These are phyloP conservation scores for Priceomyces fermenticarens DNA, from an alignment of 805 yeast genomes.

Conservation along the genomic window DNA sequence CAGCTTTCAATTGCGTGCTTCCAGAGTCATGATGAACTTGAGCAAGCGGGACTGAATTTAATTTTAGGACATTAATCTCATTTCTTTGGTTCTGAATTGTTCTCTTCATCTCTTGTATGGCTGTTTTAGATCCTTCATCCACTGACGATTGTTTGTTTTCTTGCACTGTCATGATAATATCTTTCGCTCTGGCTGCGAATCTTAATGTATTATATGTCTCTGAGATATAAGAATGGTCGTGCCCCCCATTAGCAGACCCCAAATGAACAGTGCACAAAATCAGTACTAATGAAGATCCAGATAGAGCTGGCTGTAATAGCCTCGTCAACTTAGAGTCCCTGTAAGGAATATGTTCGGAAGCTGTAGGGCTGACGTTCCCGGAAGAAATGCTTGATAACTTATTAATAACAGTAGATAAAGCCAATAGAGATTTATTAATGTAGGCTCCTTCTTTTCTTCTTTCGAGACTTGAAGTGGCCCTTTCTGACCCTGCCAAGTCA, in stretches of 20 bases:
- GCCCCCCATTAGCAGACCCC: constrained; percentile 27
- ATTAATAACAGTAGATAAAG: constrained; percentile 89
- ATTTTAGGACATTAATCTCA: constrained; percentile 45
- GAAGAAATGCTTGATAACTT: constrained; percentile 52
- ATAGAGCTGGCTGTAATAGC: constrained; percentile 84
- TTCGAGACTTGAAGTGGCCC: constrained; percentile 69
- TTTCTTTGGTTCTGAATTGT: constrained; percentile 61
- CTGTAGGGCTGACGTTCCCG: constrained; percentile 17
- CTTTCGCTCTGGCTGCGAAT: constrained; percentile 92
- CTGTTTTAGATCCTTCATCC: constrained; percentile 39
- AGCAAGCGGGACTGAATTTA: constrained; percentile 2
- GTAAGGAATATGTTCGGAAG: constrained; percentile 74
- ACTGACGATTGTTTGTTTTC: constrained; percentile 38
- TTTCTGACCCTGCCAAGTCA: constrained; percentile 96
- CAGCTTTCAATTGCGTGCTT: constrained; percentile 45
- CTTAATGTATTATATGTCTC: constrained; percentile 86
- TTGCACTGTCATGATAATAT: constrained; percentile 67
- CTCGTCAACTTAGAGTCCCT: constrained; percentile 92
- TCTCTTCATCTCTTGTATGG: constrained; percentile 53
- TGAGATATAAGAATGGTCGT: constrained; percentile 46
- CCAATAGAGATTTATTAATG: constrained; percentile 86
- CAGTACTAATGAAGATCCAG: constrained; percentile 81
- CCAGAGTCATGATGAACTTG: background rate
- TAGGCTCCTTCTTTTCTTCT: constrained; percentile 91
- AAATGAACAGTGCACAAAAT: constrained; percentile 85